phyloP scores from a whole-genome alignment of 225 moss, liverwort and hornwort species.

The Polytrichum commune region DNA sequence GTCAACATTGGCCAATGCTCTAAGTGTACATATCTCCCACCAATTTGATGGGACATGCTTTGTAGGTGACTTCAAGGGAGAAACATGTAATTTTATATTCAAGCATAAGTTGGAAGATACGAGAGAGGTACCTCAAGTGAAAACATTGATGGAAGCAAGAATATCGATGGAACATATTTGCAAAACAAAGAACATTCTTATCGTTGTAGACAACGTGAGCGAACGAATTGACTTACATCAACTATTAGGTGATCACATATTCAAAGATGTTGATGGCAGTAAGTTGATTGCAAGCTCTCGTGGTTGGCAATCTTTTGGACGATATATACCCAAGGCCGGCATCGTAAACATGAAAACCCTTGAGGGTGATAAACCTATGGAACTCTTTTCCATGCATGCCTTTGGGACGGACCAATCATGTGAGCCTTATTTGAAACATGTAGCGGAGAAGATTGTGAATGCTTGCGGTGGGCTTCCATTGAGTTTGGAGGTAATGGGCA shows the following conservation, averaged over 20 bases:
- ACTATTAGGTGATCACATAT: neutral
- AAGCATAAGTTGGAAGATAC: neutral
- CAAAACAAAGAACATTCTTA: neutral
- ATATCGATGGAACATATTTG: neutral
- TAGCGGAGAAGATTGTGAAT: constrained; percentile 6
- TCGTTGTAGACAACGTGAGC: constrained; percentile 2
- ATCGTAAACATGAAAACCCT: constrained; percentile 3
- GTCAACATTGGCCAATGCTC: constrained; percentile 8
- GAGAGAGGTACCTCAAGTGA: neutral
- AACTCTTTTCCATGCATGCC: constrained; percentile 8
- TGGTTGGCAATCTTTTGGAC: neutral
- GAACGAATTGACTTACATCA: neutral
- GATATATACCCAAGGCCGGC: neutral
- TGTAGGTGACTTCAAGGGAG: neutral
- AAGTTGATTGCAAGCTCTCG: constrained; percentile 3
- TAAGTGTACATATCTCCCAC: constrained; percentile 1
- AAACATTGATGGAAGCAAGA: neutral
- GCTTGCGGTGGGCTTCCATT: constrained; percentile 9
- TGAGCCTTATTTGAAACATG: neutral
- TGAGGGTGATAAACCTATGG: neutral
- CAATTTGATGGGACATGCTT: constrained; percentile 3
- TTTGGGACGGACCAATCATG: neutral
- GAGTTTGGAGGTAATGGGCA: constrained; percentile 11
- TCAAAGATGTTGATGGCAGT: neutral
- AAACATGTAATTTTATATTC: neutral